Conservation (phyloP, 2,329 filamentous ascomycete species). For the Sporothrix protearum region DNA sequence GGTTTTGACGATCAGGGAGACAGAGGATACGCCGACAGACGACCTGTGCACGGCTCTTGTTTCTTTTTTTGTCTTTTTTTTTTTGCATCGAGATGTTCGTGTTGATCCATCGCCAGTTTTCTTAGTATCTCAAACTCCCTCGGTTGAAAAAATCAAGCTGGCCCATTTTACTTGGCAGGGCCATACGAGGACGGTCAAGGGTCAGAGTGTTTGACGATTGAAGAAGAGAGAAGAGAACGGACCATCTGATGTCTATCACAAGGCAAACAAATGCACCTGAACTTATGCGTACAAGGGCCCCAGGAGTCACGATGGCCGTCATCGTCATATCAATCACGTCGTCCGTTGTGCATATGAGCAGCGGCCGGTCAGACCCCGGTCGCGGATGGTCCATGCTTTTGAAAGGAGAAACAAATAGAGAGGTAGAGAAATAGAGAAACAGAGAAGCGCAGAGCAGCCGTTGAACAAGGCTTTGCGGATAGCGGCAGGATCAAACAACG, state of each 20-base stretch:
- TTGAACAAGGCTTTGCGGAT: not conserved
- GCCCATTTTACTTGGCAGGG: not conserved
- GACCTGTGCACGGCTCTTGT: not conserved
- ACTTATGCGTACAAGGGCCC: not conserved
- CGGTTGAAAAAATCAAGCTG: not conserved
- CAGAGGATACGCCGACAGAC: not conserved
- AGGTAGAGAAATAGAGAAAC: no score
- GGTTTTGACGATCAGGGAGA: not conserved
- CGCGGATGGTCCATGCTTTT: not conserved
- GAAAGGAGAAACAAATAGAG: not conserved
- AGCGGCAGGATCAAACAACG: conserved; percentile 1
- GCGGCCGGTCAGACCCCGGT: not conserved
- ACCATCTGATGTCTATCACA: not conserved
- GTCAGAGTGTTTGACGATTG: not conserved
- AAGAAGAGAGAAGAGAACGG: not conserved
- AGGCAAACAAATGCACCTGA: not conserved
- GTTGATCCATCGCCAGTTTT: not conserved
- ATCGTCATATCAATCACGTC: conserved; percentile 2
- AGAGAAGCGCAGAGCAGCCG: not conserved
- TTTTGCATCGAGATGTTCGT: not conserved
- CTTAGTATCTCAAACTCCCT: not conserved
- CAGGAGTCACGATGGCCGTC: not conserved
- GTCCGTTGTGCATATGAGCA: not conserved
- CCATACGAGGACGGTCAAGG: not conserved
- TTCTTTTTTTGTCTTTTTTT: not conserved